These are phyloP conservation scores for Ganoderma lucidum DNA, from an alignment of 1,284 basidiomycete genomes.

Conservation along the genomic window DNA sequence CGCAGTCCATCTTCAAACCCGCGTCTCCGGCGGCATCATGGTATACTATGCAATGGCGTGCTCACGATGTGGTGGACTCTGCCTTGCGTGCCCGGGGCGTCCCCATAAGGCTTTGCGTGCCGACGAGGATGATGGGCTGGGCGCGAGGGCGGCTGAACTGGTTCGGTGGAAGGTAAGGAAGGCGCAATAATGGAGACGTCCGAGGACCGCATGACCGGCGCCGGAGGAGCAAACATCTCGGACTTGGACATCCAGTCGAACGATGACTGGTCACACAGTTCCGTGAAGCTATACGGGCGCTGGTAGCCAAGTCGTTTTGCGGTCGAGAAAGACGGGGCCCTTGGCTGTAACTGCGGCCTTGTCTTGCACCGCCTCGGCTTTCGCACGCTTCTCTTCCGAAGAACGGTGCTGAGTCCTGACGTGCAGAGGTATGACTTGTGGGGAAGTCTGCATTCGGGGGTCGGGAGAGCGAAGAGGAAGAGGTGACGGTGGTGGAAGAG, in stretches of 20 bases:
- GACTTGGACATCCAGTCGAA: constrained; percentile 35
- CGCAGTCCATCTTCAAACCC: constrained; percentile 16
- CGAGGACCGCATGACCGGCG: constrained; percentile 23
- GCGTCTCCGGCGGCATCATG: constrained; percentile 9
- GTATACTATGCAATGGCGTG: constrained; percentile 22
- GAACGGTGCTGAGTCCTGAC: not conserved
- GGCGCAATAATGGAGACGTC: not conserved
- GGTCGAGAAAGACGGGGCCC: constrained; percentile 20
- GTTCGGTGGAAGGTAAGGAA: constrained; percentile 4
- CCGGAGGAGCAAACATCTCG: constrained; percentile 29
- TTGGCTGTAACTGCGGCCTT: constrained; percentile 4
- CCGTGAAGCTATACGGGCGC: constrained; percentile 37
- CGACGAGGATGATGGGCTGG: constrained; percentile 7
- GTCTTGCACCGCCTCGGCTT: not conserved
- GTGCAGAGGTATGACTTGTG: constrained; percentile 6
- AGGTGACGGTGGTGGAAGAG: constrained; percentile 11
- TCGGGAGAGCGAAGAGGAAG: constrained; percentile 6
- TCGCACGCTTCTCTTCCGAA: constrained; percentile 4
- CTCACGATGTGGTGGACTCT: constrained; percentile 23
- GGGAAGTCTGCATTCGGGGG: constrained; percentile 2
- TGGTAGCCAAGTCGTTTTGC: constrained; percentile 12
- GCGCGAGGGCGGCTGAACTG: constrained; percentile 14
- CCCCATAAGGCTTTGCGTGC: constrained; percentile 12
- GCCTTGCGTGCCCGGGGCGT: not conserved
- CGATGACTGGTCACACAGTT: constrained; percentile 37